Evolutionary conservation across 208 protist genomes (phyloP), one percentile per base, ranked within the genome.

Genomic region (Acanthamoeba royreba): DNA sequence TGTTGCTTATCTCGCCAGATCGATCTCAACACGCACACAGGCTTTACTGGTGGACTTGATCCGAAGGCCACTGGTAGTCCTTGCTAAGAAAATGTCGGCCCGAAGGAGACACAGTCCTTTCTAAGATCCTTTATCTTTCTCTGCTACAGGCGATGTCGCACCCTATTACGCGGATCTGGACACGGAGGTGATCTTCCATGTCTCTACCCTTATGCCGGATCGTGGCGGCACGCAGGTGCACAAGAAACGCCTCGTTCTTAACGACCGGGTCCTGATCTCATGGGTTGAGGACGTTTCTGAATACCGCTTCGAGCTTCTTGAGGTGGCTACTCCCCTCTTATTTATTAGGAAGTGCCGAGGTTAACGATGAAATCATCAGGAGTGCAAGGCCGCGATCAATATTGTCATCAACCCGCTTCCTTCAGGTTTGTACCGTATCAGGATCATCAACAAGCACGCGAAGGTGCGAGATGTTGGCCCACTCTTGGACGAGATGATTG

Each of bases 21-120:
- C 15, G 87, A 92, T 45, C n/a, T 92, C 17, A 92, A 92, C 45
- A 79, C 53, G n/a, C 87, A 92, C 63, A 92, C 87, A 11, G 87
- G 87, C 40, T 92, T 52, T 43, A 55, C 45, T 25, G 87, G 87
- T 2, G 87, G 87, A 15, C 87, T 92, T 22, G 87, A 92, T 49
- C 81, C 81, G 19, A 89, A 89, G 53, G 81, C 53, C 46, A 89
- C 87, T 1, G 72, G 72, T 43, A 83, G n/a, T n/a, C n/a, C n/a
- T n/a, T n/a, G n/a, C n/a, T n/a, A n/a, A n/a, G n/a, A n/a, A n/a
- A n/a, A n/a, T n/a, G n/a, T n/a, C n/a, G n/a, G n/a, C n/a, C n/a
- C n/a, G n/a, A n/a, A n/a, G n/a, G n/a, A n/a, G n/a, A n/a, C n/a
- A n/a, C n/a, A n/a, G n/a, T n/a, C n/a, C n/a, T n/a, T n/a, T n/a